Percentiles rank a stretch among this genome's conserved stretches.
phyloP scores from a whole-genome alignment of 1,284 basidiomycete species.

The Moniliella sp. region DNA sequence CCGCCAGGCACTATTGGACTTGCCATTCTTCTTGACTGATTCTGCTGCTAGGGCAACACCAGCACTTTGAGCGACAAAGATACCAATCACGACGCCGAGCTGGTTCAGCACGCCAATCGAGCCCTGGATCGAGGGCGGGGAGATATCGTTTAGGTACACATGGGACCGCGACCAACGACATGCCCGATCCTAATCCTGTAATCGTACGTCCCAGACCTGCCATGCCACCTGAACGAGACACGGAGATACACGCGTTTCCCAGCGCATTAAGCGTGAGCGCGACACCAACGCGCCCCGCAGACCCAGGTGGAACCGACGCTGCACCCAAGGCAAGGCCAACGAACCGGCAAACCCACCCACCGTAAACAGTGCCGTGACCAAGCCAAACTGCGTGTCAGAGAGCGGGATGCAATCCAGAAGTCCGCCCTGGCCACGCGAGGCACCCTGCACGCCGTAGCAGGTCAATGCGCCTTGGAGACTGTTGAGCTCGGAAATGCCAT shows the following conservation, averaged over 20 bases:
- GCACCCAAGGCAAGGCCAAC: conserved; percentile 45
- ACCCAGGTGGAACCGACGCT: conserved; percentile 38
- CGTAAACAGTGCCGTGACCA: conserved; percentile 63
- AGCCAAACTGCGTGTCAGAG: conserved; percentile 41
- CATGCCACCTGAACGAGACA: not conserved
- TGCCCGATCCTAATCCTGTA: conserved; percentile 56
- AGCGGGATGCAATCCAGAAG: conserved; percentile 8
- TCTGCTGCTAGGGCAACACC: too few species aligned
- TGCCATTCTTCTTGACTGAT: conserved; percentile 4
- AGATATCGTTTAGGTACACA: conserved; percentile 57
- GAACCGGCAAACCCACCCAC: conserved; percentile 63
- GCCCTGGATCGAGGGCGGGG: conserved; percentile 52
- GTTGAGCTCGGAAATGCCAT: not conserved
- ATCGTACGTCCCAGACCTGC: conserved; percentile 37
- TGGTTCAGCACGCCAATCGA: conserved; percentile 59
- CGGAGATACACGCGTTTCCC: conserved; percentile 1
- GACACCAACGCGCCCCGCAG: conserved; percentile 35
- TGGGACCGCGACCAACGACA: conserved; percentile 65
- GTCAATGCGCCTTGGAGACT: not conserved
- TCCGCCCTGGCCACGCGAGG: not conserved
- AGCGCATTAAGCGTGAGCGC: conserved; percentile 3
- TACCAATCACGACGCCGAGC: conserved; percentile 24
- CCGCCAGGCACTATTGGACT: conserved; percentile 27
- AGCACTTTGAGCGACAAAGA: conserved; percentile 33
- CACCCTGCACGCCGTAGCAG: too few species aligned